Evolutionary conservation across 2,329 filamentous ascomycete species (phyloP).

Genomic region (Torrubiella hemipterigena): DNA sequence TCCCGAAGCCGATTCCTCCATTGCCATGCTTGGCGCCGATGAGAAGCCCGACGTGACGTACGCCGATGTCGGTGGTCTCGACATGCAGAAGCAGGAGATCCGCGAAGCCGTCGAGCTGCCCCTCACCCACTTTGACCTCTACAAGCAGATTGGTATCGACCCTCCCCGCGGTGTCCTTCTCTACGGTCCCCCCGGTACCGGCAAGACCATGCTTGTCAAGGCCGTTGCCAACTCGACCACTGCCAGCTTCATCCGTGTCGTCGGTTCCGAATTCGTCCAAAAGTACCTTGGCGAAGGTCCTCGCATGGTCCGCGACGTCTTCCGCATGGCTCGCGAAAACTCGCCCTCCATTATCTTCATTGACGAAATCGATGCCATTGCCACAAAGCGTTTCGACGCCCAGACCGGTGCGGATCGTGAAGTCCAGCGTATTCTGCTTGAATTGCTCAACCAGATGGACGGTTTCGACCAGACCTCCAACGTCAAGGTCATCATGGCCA

Average conservation of each 20-base stretch:
- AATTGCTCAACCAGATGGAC: slow-evolving; percentile 98
- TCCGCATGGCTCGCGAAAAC: slow-evolving; percentile 98
- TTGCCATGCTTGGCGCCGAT: slow-evolving; percentile 91
- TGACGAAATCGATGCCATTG: slow-evolving; percentile 97
- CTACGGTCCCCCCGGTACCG: slow-evolving; percentile 90
- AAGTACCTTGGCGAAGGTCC: slow-evolving; percentile 97
- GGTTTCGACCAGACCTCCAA: slow-evolving; percentile 98
- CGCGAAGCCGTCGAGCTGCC: slow-evolving; percentile 94
- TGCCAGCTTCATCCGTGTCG: slow-evolving; percentile 94
- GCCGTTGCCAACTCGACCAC: slow-evolving; percentile 97
- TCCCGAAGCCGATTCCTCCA: slow-evolving; percentile 97
- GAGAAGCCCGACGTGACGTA: slow-evolving; percentile 99
- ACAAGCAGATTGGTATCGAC: slow-evolving; percentile 98
- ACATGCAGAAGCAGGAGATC: slow-evolving; percentile 99
- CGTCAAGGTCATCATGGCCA: slow-evolving; percentile 99
- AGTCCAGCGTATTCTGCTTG: slow-evolving; percentile 94
- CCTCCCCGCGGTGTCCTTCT: slow-evolving; percentile 91
- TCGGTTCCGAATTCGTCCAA: slow-evolving; percentile 96
- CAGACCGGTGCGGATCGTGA: slow-evolving; percentile 97
- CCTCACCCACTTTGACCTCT: slow-evolving; percentile 93
- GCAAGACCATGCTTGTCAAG: slow-evolving; percentile 97
- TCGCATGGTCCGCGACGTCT: slow-evolving; percentile 97
- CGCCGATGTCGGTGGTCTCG: slow-evolving; percentile 90
- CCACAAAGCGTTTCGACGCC: slow-evolving; percentile 97
- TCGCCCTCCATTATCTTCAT: slow-evolving; percentile 99